phyloP scores from a whole-genome alignment of 2,329 filamentous ascomycete species.

The Akanthomyces dipterigenus region DNA sequence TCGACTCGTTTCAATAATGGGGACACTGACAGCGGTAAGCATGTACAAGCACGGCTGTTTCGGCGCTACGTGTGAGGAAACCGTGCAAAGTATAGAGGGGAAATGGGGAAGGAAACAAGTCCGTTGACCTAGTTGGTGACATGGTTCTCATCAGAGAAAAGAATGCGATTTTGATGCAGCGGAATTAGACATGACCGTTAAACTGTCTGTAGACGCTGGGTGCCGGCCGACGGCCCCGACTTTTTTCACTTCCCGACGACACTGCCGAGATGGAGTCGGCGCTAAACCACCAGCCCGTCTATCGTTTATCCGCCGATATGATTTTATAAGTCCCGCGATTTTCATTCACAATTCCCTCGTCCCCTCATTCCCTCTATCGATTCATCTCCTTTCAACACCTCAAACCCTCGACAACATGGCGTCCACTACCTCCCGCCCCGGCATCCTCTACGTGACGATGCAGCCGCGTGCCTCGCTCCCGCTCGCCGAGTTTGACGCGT shows the following conservation, averaged over 20 bases:
- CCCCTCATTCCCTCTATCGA: neutral
- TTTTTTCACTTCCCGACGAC: neutral
- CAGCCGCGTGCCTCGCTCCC: conserved; percentile 63
- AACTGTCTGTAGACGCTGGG: too few relatives aligned
- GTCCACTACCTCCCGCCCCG: conserved; percentile 31
- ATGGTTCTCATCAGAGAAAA: too few relatives aligned
- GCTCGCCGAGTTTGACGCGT: conserved; percentile 72
- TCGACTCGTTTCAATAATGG: too few relatives aligned
- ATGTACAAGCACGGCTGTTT: too few relatives aligned
- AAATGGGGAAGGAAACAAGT: too few relatives aligned
- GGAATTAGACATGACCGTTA: too few relatives aligned
- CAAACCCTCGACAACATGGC: neutral
- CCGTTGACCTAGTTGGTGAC: too few relatives aligned
- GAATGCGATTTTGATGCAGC: too few relatives aligned
- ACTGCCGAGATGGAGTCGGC: conserved; percentile 3
- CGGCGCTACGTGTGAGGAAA: too few relatives aligned
- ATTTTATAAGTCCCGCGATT: neutral
- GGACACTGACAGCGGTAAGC: too few relatives aligned
- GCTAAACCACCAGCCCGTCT: neutral
- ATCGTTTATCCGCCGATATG: neutral
- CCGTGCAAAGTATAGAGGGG: too few relatives aligned
- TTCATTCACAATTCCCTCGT: neutral
- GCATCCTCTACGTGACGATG: conserved; percentile 82
- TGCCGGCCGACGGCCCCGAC: too few relatives aligned
- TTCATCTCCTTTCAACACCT: neutral